phyloP scores from a whole-genome alignment of 768 basidiomycete genomes.

The Mycena albidolilacea region DNA sequence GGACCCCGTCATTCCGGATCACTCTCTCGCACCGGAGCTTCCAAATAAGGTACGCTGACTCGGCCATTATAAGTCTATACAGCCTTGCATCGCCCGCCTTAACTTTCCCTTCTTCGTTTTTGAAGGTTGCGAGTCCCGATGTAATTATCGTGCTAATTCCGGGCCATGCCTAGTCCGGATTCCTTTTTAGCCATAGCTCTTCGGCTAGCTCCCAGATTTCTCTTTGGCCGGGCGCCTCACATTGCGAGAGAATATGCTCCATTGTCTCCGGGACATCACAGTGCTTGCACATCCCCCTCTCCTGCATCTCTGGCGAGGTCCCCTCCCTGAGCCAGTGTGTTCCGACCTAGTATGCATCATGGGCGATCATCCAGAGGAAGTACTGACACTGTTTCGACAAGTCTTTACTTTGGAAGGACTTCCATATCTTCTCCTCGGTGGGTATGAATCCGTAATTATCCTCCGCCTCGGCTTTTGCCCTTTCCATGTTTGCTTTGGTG shows the following conservation, averaged over 20 bases:
- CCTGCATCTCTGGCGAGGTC: neutral
- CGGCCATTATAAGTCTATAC: too few species aligned
- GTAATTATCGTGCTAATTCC: slow-evolving; percentile 1
- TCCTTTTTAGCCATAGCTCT: slow-evolving; percentile 1
- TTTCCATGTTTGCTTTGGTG: slow-evolving; percentile 9
- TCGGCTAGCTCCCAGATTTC: neutral
- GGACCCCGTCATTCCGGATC: too few species aligned
- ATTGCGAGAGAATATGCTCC: neutral
- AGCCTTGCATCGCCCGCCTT: too few species aligned
- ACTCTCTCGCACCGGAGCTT: too few species aligned
- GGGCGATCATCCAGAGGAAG: neutral
- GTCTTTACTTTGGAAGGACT: slow-evolving; percentile 31
- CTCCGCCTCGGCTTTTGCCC: slow-evolving; percentile 17
- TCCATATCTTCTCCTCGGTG: neutral
- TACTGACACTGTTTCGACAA: neutral
- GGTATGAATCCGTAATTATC: neutral
- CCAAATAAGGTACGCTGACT: too few species aligned
- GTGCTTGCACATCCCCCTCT: neutral
- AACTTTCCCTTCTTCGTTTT: neutral
- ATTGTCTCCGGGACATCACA: neutral
- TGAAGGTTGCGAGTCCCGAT: neutral
- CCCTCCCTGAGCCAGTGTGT: neutral
- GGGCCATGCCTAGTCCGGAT: slow-evolving; percentile 17
- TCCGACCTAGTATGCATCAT: neutral
- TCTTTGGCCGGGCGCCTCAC: neutral